Percentiles rank a stretch among this genome's conserved stretches.
phyloP scores from a whole-genome alignment of 768 basidiomycete genomes.

The Mycena pura region DNA sequence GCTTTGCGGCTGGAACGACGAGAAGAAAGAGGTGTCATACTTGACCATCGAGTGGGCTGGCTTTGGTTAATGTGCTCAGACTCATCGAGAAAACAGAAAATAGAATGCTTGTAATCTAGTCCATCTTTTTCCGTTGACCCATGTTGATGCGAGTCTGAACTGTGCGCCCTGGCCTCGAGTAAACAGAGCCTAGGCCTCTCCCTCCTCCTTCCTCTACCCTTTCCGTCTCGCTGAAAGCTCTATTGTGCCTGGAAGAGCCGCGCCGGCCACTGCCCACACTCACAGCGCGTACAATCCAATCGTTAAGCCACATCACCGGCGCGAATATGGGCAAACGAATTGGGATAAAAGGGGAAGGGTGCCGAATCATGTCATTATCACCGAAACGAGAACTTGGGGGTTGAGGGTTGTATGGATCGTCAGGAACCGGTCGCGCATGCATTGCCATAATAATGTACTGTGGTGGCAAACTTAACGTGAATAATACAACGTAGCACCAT shows the following conservation, averaged over 20 bases:
- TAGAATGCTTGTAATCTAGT: constrained; percentile 40
- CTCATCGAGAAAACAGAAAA: neutral
- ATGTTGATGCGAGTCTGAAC: constrained; percentile 43
- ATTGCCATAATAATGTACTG: constrained; percentile 89
- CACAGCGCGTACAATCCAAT: constrained; percentile 66
- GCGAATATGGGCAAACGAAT: constrained; percentile 82
- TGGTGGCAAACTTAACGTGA: too few species aligned
- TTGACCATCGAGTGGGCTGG: constrained; percentile 91
- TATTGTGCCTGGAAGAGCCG: constrained; percentile 29
- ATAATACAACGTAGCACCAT: too few species aligned
- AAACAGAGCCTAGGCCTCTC: constrained; percentile 31
- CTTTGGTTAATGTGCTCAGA: constrained; percentile 61
- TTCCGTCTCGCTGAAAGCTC: constrained; percentile 57
- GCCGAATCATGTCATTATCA: constrained; percentile 52
- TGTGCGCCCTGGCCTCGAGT: constrained; percentile 25
- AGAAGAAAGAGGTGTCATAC: constrained; percentile 68
- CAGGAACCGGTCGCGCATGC: constrained; percentile 74
- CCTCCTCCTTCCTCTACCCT: constrained; percentile 64
- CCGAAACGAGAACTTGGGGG: constrained; percentile 26
- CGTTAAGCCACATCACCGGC: constrained; percentile 76
- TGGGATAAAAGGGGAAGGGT: constrained; percentile 81
- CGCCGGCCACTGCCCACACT: constrained; percentile 55
- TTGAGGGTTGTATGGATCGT: constrained; percentile 75
- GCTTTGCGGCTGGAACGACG: constrained; percentile 87
- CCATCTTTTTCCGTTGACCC: constrained; percentile 54